Evolutionary conservation across 495 filamentous ascomycete genomes (phyloP), one percentile per base, ranked within the genome.

Genomic region (Rhypophila decipiens): DNA sequence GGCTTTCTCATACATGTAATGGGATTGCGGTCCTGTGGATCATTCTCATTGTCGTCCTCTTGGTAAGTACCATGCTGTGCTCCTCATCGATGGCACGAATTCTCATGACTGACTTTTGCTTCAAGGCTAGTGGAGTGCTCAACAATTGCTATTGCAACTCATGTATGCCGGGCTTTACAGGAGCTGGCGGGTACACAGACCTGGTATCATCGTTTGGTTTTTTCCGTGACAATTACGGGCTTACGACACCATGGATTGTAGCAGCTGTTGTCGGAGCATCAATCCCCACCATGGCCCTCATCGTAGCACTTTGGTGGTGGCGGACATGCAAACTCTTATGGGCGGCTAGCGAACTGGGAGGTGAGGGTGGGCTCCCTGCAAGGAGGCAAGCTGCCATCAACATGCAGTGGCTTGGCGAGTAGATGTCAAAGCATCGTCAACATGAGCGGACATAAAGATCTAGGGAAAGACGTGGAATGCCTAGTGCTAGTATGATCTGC

Each of bases 61-160:
- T 38, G 40, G 46, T 49, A 37, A 10, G 19, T 20, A 22, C 7
- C 7, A 15, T 5, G 19, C 10, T 39, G 17, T 12, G 21, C 10
- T 39, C 11, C 17, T 39, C 37, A n/a, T n/a, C n/a, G n/a, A n/a
- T n/a, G n/a, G n/a, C n/a, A n/a, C n/a, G n/a, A 31, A 1, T 33
- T 19, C 9, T 27, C 4, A 5, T 29, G 19, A 36, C 31, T 12
- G 13, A 8, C 27, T 11, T 13, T 12, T n/a, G n/a, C n/a, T n/a
- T n/a, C n/a, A n/a, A 75, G 51, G 59, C 33, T 49, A 67, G 4
- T 69, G 72, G 70, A 57, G 57, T 59, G 13, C 49, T 39, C 44
- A 49, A 38, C 18, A 51, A 52, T n/a, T 52, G 53, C 24, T 45
- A 33, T 10, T 52, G 45, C 18, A 33, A 24, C 15, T 43, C 41